phyloP scores from a whole-genome alignment of 441 rosid species.

The Gossypium schwendimanii region DNA sequence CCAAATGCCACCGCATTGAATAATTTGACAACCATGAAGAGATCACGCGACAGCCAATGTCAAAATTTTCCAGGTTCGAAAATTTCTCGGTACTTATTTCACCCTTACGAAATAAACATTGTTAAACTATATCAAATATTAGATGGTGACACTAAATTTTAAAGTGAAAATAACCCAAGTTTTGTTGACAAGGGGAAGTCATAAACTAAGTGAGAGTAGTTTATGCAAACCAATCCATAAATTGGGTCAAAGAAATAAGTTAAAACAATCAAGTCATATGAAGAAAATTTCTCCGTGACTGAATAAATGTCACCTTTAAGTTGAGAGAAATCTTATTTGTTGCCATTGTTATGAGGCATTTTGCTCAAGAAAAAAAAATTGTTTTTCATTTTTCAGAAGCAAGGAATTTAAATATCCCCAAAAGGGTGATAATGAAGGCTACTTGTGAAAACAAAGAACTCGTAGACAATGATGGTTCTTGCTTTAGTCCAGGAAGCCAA shows the following conservation, averaged over 20 bases:
- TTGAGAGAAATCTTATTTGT: background rate
- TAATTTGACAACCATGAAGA: conserved; percentile 30
- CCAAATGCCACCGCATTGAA: conserved; percentile 18
- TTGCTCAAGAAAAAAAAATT: background rate
- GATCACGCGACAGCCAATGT: conserved; percentile 32
- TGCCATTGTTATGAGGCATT: background rate
- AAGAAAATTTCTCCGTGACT: background rate
- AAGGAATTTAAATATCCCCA: conserved; percentile 59
- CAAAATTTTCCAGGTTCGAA: conserved; percentile 44
- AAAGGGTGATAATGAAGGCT: conserved; percentile 45
- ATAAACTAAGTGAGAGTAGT: background rate
- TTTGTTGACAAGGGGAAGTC: background rate
- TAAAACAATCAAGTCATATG: background rate
- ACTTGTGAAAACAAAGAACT: conserved; percentile 50
- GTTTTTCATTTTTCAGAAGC: conserved; percentile 34
- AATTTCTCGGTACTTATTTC: conserved; percentile 7
- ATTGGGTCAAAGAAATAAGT: background rate
- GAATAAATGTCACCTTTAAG: background rate
- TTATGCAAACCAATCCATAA: background rate
- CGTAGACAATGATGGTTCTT: conserved; percentile 51
- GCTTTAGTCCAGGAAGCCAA: conserved; percentile 70
- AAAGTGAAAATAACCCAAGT: background rate
- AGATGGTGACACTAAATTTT: conserved; percentile 9
- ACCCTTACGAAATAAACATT: background rate
- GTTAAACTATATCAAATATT: conserved; percentile 5